Evolutionary conservation across 202 grass and related monocot genomes (phyloP).

Genomic region (Dendrocalamus latiflorus): DNA sequence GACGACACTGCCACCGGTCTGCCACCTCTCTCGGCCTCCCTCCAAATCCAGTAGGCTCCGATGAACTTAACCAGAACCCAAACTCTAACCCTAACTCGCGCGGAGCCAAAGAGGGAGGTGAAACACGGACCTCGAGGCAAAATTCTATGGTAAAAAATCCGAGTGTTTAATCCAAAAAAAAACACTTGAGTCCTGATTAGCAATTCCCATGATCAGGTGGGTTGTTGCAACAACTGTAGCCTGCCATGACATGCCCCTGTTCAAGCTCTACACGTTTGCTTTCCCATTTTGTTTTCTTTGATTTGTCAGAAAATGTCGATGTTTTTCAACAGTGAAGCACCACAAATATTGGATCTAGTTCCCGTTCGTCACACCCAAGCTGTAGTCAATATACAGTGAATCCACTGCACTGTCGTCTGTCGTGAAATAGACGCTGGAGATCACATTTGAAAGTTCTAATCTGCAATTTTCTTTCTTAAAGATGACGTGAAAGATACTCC

Average conservation of each 20-base stretch:
- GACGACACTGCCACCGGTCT: too few relatives aligned
- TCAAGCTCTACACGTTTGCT: background rate
- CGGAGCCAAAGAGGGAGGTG: too few relatives aligned
- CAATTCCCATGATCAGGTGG: background rate
- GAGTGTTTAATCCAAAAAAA: too few relatives aligned
- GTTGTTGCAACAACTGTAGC: background rate
- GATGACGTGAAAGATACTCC: background rate
- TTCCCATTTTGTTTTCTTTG: background rate
- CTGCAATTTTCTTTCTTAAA: background rate
- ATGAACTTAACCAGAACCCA: too few relatives aligned
- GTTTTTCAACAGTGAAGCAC: background rate
- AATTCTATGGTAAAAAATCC: too few relatives aligned
- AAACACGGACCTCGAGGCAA: too few relatives aligned
- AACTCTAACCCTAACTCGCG: too few relatives aligned
- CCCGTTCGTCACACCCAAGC: background rate
- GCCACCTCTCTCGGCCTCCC: too few relatives aligned
- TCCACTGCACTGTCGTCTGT: background rate
- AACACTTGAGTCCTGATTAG: too few relatives aligned
- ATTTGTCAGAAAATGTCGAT: background rate
- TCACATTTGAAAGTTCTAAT: background rate
- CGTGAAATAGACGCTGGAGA: background rate
- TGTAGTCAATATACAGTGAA: background rate
- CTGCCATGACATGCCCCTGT: background rate
- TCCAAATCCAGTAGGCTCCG: too few relatives aligned
- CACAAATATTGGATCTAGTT: background rate